Evolutionary conservation across 768 basidiomycete genomes (phyloP).

Genomic region (Trametes maxima): DNA sequence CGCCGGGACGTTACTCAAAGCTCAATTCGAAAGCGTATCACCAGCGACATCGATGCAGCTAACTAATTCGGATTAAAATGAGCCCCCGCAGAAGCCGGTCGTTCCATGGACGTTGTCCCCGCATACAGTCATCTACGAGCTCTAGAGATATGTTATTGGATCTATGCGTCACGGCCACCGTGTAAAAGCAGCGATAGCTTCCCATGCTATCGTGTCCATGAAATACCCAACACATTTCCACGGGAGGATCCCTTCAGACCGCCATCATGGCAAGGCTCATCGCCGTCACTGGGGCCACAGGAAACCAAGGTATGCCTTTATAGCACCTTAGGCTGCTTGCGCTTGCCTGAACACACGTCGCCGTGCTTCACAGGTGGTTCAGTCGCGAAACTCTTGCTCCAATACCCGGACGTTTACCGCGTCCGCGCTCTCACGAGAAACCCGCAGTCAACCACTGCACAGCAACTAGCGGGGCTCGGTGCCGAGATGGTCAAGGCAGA

Average conservation of each 20-base stretch:
- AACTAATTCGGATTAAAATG: too few relatives aligned
- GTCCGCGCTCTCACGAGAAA: constrained; percentile 25
- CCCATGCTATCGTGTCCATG: not conserved
- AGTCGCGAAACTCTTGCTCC: constrained; percentile 22
- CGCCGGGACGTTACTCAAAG: too few relatives aligned
- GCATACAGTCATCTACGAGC: too few relatives aligned
- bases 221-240: not conserved
- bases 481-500: constrained; percentile 24
- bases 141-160: not conserved
- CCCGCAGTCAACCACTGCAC: constrained; percentile 15
- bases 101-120: too few relatives aligned
- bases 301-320: constrained; percentile 21
- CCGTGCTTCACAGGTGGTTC: constrained; percentile 17
- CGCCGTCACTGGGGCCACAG: constrained; percentile 25
- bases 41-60: too few relatives aligned
- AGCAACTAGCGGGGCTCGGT: constrained; percentile 12
- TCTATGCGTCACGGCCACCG: too few relatives aligned
- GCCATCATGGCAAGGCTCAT: constrained; percentile 20
- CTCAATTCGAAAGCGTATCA: too few relatives aligned
- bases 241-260: not conserved
- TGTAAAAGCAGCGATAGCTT: not conserved
- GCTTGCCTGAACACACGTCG: not conserved
- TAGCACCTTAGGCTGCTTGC: not conserved
- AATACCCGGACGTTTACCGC: constrained; percentile 16
- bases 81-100: too few relatives aligned